A percentile compares a stretch with the other conserved stretches of the same genome.
phyloP scores from a whole-genome alignment of 495 filamentous ascomycete genomes.

The Gamarada debralockiae region DNA sequence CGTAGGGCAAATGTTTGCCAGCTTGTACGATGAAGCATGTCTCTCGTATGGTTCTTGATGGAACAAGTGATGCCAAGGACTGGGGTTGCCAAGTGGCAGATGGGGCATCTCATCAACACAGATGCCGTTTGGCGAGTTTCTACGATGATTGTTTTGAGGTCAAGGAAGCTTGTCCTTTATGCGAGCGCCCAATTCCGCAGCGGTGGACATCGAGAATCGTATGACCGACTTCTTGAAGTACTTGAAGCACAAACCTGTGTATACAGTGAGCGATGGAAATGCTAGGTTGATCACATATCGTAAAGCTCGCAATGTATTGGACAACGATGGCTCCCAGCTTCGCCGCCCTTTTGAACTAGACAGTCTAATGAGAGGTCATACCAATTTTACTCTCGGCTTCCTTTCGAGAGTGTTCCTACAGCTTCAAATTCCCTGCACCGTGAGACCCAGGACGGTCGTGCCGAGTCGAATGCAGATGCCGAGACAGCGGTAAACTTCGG shows the following conservation, averaged over 20 bases:
- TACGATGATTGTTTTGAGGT: slow-evolving; percentile 3
- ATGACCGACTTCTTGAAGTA: neutral
- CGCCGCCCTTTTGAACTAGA: neutral
- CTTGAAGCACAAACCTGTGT: neutral
- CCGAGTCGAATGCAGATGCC: slow-evolving; percentile 1
- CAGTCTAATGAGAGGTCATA: neutral
- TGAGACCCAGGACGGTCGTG: neutral
- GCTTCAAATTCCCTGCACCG: neutral
- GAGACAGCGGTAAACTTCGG: neutral
- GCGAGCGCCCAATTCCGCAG: neutral
- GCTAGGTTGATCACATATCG: neutral
- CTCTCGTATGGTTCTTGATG: slow-evolving; percentile 42
- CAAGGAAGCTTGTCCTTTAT: neutral
- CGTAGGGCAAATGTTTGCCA: slow-evolving; percentile 51
- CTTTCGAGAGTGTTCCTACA: neutral
- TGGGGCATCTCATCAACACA: neutral
- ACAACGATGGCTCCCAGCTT: neutral
- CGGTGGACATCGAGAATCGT: neutral
- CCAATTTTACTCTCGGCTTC: neutral
- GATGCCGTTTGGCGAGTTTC: slow-evolving; percentile 1
- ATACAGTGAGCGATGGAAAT: neutral
- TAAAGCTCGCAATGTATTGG: neutral
- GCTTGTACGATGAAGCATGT: slow-evolving; percentile 38
- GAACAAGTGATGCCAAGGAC: slow-evolving; percentile 41
- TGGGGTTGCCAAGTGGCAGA: slow-evolving; percentile 14